Conservation (phyloP, 306 rosid species). For the Vigna unguiculata region DNA sequence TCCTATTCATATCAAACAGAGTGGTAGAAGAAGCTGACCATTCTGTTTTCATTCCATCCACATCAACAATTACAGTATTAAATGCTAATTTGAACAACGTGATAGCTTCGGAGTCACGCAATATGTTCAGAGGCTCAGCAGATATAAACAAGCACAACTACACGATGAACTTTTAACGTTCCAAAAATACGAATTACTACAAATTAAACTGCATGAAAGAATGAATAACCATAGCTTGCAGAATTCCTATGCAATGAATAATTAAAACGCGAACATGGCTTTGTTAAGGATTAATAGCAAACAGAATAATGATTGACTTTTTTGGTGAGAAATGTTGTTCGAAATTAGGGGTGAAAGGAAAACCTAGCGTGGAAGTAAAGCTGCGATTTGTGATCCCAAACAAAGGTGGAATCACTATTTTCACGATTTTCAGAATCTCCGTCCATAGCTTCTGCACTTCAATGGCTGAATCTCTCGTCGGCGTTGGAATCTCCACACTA, state of each 20-base stretch:
- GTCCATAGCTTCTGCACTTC: slow-evolving; percentile 39
- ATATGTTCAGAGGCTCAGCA: background rate
- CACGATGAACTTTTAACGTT: background rate
- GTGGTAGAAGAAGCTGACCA: background rate
- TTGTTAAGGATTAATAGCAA: background rate
- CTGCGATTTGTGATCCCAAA: slow-evolving; percentile 81
- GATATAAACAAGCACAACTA: background rate
- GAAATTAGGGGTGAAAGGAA: background rate
- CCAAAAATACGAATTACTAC: background rate
- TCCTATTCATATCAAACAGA: slow-evolving; percentile 15
- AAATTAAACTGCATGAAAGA: background rate
- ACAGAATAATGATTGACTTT: background rate
- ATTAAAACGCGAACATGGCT: background rate
- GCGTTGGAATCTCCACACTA: background rate
- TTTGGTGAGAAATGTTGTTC: background rate
- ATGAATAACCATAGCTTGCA: background rate
- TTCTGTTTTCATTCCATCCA: background rate
- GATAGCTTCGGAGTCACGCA: background rate
- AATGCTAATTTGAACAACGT: background rate
- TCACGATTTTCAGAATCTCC: slow-evolving; percentile 43
- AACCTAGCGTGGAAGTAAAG: slow-evolving; percentile 87
- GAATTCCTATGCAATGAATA: background rate
- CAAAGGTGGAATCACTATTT: slow-evolving; percentile 56
- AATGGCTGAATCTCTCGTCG: background rate
- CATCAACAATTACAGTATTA: background rate